Evolutionary conservation across 2,329 filamentous ascomycete species (phyloP).

Genomic region (Aspergillus jensenii): DNA sequence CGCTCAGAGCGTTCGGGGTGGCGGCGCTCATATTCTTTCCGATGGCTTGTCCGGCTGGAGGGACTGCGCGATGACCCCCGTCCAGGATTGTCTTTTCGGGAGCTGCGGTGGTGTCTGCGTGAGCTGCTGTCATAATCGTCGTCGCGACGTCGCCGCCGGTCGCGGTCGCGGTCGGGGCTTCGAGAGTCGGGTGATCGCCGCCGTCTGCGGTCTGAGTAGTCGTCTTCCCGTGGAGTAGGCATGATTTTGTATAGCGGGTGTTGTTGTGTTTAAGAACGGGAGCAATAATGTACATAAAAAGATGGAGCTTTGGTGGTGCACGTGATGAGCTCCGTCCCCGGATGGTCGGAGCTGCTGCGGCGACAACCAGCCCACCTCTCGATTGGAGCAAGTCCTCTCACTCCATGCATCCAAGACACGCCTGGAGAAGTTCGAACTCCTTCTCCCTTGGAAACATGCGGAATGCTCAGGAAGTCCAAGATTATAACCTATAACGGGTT

Average conservation of each 20-base stretch:
- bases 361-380: not conserved
- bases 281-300: not conserved
- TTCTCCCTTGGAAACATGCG: slow-evolving; percentile 32
- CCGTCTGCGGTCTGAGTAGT: slow-evolving; percentile 21
- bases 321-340: slow-evolving; percentile 2
- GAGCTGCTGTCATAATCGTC: slow-evolving; percentile 23
- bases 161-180: slow-evolving; percentile 17
- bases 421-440: slow-evolving; percentile 17
- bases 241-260: slow-evolving; percentile 19
- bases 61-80: slow-evolving; percentile 28
- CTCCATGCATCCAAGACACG: not conserved
- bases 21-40: slow-evolving; percentile 22
- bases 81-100: slow-evolving; percentile 24
- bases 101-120: slow-evolving; percentile 28
- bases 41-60: slow-evolving; percentile 19
- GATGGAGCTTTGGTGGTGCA: not conserved
- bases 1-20: slow-evolving; percentile 26
- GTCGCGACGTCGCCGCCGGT: slow-evolving; percentile 22
- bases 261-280: not conserved
- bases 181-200: slow-evolving; percentile 20
- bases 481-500: slow-evolving; percentile 40
- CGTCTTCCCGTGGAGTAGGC: slow-evolving; percentile 22
- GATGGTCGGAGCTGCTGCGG: slow-evolving; percentile 1
- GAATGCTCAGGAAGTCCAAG: slow-evolving; percentile 50
- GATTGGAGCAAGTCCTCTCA: too few relatives aligned